Evolutionary conservation across 1,284 basidiomycete genomes (phyloP), one percentile per base, ranked within the genome.

Genomic region (Microbotryomycetes sp.): DNA sequence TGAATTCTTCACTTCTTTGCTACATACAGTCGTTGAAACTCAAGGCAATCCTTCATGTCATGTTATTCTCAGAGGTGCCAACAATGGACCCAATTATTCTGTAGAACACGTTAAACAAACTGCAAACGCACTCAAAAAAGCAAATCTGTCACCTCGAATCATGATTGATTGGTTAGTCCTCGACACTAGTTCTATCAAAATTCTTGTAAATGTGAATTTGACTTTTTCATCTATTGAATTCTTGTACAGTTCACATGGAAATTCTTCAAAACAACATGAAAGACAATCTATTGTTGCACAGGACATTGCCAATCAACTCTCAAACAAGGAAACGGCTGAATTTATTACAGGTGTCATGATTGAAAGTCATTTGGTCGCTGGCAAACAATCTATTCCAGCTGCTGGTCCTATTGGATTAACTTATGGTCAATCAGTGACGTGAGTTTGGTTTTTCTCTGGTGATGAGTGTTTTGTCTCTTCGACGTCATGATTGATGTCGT

Each of bases 311-410:
- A 88, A 86, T 84, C 86, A 72, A 25, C 58, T 71, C 77, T 78
- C 49, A 87, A 92, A 79, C 78, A 90, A 23, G 81, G 85, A 89
- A 58, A 91, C 89, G 0, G 81, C 84, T 1, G 74, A 80, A 25
- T 82, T 84, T 73, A 91, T 98, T 70, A 87, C 96, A 82, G 94
- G 94, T 62, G 92, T 96, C 64, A 98, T 98, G 96, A 82, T 97
- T 65, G 96, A 98, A 77, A 90, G 87, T 53, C 94, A 98, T 76
- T 81, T 97, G 61, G 83, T 89, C 52, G 93, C 92, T 70, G 80
- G 88, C 29, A 84, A 88, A 46, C 92, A 97, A 76, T 85, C 89
- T 70, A 88, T 96, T 62, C 87, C 91, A 6, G 73, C 83, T 2
- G 82, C 83, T 46, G 92, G 92, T 2, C 86, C 86, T 1, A 78